Evolutionary conservation across 1,284 basidiomycete genomes (phyloP).

Genomic region (Butyriboletus appendiculatus): DNA sequence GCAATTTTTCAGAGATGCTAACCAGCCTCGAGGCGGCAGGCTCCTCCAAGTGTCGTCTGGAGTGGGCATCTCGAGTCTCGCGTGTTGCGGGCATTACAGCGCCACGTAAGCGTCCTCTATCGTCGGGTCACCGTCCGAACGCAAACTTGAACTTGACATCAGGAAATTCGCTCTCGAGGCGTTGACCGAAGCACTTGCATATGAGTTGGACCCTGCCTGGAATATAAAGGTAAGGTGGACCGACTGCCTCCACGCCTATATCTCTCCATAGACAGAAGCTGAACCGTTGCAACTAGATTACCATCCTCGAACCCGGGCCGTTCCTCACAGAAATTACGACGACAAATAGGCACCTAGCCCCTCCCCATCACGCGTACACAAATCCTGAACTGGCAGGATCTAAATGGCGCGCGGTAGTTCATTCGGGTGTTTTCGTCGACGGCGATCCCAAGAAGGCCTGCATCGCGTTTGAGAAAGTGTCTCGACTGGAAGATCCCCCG

Average conservation of each 20-base stretch:
- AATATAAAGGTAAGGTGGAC: constrained; percentile 26
- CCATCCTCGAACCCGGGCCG: constrained; percentile 7
- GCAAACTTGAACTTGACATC: background rate
- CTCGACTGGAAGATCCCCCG: constrained; percentile 12
- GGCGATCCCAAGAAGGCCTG: too few species aligned
- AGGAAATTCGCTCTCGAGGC: constrained; percentile 31
- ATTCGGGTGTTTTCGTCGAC: background rate
- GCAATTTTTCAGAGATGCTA: constrained; percentile 32
- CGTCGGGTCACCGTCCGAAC: background rate
- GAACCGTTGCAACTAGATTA: constrained; percentile 5
- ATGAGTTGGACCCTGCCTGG: constrained; percentile 33
- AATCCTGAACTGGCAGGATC: constrained; percentile 10
- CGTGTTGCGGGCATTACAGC: constrained; percentile 13
- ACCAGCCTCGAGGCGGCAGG: constrained; percentile 35
- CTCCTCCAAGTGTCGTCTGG: constrained; percentile 36
- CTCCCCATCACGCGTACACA: constrained; percentile 19
- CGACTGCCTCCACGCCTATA: background rate
- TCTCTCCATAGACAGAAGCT: background rate
- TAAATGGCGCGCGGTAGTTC: constrained; percentile 5
- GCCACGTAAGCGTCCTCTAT: constrained; percentile 18
- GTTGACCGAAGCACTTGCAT: constrained; percentile 21
- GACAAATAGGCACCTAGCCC: background rate
- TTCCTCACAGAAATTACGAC: constrained; percentile 13
- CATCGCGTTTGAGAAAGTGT: constrained; percentile 17
- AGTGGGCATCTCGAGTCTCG: constrained; percentile 16